Evolutionary conservation across 352 stramenopile genomes (phyloP), one percentile per base, ranked within the genome.

Genomic region (Phytopythium montanum): DNA sequence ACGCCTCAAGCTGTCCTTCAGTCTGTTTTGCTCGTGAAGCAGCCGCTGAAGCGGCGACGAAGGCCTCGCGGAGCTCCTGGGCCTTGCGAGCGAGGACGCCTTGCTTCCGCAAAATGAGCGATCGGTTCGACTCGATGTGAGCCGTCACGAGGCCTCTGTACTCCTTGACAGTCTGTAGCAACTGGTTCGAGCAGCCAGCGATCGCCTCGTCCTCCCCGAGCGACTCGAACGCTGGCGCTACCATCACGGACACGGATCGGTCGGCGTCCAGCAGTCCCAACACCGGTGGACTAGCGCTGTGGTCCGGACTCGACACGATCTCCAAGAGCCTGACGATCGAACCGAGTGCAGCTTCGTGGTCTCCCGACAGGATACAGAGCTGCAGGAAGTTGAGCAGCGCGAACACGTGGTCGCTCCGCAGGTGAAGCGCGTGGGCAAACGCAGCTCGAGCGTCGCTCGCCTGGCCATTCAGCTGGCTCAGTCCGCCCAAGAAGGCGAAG

Each of bases 301-400:
- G 59, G 0, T 38, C 49, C 26, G 42, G 18, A 18, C 45, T 55
- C 0, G 66, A 44, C 42, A 70, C 48, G 19, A 74, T 62, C 36
- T 76, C 65, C 14, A 82, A 36, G 8, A 82, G 25, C 1, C 65
- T 69, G 3, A 82, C 9, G 10, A 76, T 68, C 5, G 56, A 60
- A 31, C 78, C 66, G 3, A 85, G 60, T 9, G 69, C 68, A 1
- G 61, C 39, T 53, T 85, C 73, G 28, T 85, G 79, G 56, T 80
- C 72, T 2, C 57, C 38, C 16, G 56, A 34, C 1, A 71, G 63
- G 10, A 82, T 61, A 19, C 65, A 68, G 14, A 82, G 50, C 61
- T 83, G 73, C 2, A 82, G 56, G n/a, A 65, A 73, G 46, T 86
- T 86, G 26, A 86, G 62, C 29, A 76, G 61, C 16, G 73, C 76